A percentile compares a stretch with the other conserved stretches of the same genome.
phyloP scores from a whole-genome alignment of 441 rosid genomes.

The Populus hybrid region DNA sequence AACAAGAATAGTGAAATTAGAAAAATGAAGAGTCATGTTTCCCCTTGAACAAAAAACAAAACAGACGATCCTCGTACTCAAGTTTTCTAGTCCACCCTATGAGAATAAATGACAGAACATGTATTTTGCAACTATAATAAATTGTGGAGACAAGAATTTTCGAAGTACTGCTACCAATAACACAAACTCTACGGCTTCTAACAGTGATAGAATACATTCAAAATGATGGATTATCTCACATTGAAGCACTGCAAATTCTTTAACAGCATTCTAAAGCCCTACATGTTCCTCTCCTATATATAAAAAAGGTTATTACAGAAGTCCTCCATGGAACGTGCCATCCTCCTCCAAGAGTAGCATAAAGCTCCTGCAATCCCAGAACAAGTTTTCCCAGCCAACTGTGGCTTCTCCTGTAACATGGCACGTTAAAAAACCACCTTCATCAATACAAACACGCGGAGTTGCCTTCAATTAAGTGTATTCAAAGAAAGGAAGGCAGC shows the following conservation, averaged over 20 bases:
- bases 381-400: not conserved
- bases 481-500: not conserved
- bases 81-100: not conserved
- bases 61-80: not conserved
- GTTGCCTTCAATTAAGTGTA: not conserved
- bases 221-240: not conserved
- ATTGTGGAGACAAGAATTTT: not conserved
- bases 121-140: not conserved
- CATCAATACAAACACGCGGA: not conserved
- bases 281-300: not conserved
- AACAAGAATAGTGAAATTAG: too few relatives aligned
- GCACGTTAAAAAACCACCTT: not conserved
- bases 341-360: not conserved
- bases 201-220: not conserved
- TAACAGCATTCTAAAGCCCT: not conserved
- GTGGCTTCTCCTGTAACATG: not conserved
- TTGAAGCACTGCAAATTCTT: not conserved
- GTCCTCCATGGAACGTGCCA: not conserved
- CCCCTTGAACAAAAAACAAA: too few relatives aligned
- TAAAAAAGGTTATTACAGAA: not conserved
- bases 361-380: not conserved
- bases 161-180: not conserved
- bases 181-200: not conserved
- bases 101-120: not conserved
- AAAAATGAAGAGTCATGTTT: too few relatives aligned